phyloP scores from a whole-genome alignment of 257 asterid genomes.

The Thymus mandschuricus region DNA sequence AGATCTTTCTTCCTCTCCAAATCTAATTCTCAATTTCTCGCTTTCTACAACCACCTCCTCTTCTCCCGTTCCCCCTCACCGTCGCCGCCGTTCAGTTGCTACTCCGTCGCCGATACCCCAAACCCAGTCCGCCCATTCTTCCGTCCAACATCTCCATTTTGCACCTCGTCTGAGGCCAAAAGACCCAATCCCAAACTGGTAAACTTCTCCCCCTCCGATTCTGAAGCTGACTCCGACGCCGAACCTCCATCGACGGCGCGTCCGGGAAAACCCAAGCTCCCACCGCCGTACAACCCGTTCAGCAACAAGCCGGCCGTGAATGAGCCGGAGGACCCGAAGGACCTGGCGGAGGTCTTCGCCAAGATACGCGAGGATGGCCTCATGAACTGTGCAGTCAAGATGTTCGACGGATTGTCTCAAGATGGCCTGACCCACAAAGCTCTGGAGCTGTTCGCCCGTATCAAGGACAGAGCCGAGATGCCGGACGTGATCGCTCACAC shows the following conservation, averaged over 20 bases:
- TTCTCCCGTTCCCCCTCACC: conserved; percentile 40
- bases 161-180: conserved; percentile 39
- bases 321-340: conserved; percentile 67
- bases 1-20: conserved; percentile 36
- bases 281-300: conserved; percentile 87
- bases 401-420: conserved; percentile 98
- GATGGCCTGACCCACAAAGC: conserved; percentile 93
- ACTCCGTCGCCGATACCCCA: conserved; percentile 5
- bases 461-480: conserved; percentile 73
- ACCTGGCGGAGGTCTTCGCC: conserved; percentile 77
- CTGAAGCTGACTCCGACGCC: conserved; percentile 46
- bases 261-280: conserved; percentile 52
- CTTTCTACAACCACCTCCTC: conserved; percentile 30
- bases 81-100: conserved; percentile 16
- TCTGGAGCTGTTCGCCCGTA: conserved; percentile 64
- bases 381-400: conserved; percentile 75
- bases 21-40: conserved; percentile 17
- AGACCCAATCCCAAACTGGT: conserved; percentile 68
- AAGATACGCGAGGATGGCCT: conserved; percentile 67
- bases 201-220: conserved; percentile 76
- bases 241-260: not conserved
- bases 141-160: conserved; percentile 30
- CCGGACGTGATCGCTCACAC: conserved; percentile 92
- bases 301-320: conserved; percentile 52
- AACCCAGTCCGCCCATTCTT: not conserved